Evolutionary conservation across 2,329 filamentous ascomycete genomes (phyloP).

Genomic region (Arthrobotrys conoides): DNA sequence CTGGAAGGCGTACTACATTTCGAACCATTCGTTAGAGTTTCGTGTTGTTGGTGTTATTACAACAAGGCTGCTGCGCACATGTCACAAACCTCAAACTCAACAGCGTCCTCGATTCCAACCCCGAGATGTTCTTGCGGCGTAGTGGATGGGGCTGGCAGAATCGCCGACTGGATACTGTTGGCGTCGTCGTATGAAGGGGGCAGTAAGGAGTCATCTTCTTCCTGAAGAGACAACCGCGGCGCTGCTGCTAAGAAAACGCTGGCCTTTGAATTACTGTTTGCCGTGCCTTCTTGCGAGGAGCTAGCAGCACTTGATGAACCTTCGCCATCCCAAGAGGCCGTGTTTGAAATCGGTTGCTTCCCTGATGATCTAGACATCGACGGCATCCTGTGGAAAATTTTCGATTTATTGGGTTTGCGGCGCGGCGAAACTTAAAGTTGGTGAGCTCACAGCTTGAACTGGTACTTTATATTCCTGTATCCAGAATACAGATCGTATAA

Average conservation of each 20-base stretch:
- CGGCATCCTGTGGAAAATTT: conserved; percentile 8
- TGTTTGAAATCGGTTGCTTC: conserved; percentile 35
- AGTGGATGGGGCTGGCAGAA: not conserved
- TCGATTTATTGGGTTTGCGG: not conserved
- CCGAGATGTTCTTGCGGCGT: conserved; percentile 30
- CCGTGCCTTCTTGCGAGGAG: not conserved
- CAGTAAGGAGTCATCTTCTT: conserved; percentile 25
- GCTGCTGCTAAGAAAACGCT: conserved; percentile 37
- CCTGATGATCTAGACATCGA: not conserved
- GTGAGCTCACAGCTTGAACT: too few relatives aligned
- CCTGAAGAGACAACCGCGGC: conserved; percentile 29
- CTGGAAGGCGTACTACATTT: conserved; percentile 44
- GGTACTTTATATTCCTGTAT: too few relatives aligned
- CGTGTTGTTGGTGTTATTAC: conserved; percentile 7
- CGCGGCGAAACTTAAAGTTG: not conserved
- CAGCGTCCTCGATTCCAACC: conserved; percentile 25
- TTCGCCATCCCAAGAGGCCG: conserved; percentile 22
- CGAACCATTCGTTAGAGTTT: not conserved
- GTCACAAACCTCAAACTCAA: conserved; percentile 53
- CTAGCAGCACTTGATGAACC: conserved; percentile 15
- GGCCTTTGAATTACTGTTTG: conserved; percentile 7
- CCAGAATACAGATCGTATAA: too few relatives aligned
- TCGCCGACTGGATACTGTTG: conserved; percentile 50
- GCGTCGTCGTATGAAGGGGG: conserved; percentile 55
- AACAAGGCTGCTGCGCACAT: not conserved